Conservation (phyloP, 1,284 basidiomycete genomes). For the Rhodotorula sp. region DNA sequence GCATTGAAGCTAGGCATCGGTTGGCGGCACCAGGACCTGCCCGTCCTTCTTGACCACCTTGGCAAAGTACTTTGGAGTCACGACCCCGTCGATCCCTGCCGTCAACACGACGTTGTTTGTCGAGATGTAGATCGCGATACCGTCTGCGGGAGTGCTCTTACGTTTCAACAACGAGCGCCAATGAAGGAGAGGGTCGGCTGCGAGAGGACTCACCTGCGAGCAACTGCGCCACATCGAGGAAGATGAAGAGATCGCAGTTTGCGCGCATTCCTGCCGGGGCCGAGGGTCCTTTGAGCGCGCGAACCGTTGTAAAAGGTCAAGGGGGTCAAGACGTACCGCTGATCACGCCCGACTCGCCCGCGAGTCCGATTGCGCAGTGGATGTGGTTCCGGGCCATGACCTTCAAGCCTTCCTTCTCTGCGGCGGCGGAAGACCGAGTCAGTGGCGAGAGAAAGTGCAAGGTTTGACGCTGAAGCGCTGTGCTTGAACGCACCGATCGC, state of each 20-base stretch:
- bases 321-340: slow-evolving; percentile 60
- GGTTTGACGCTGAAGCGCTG: too few relatives aligned
- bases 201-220: slow-evolving; percentile 50
- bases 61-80: slow-evolving; percentile 62
- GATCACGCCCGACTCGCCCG: slow-evolving; percentile 62
- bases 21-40: slow-evolving; percentile 10
- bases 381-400: slow-evolving; percentile 84
- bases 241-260: slow-evolving; percentile 70
- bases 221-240: slow-evolving; percentile 68
- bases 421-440: not conserved
- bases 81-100: slow-evolving; percentile 62
- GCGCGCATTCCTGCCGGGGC: slow-evolving; percentile 67
- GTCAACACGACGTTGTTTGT: slow-evolving; percentile 82
- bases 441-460: not conserved
- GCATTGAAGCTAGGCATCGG: not conserved
- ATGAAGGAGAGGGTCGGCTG: rapidly evolving
- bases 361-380: slow-evolving; percentile 69
- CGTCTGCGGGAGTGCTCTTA: slow-evolving; percentile 51
- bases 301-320: not conserved
- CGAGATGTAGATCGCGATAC: slow-evolving; percentile 70
- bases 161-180: not conserved
- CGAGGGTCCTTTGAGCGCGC: not conserved
- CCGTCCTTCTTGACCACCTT: slow-evolving; percentile 24
- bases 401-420: slow-evolving; percentile 70
- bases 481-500: slow-evolving; percentile 58